Evolutionary conservation across 192 early-diverging fungal species (phyloP).

Genomic region (Kickxella alabastrina): DNA sequence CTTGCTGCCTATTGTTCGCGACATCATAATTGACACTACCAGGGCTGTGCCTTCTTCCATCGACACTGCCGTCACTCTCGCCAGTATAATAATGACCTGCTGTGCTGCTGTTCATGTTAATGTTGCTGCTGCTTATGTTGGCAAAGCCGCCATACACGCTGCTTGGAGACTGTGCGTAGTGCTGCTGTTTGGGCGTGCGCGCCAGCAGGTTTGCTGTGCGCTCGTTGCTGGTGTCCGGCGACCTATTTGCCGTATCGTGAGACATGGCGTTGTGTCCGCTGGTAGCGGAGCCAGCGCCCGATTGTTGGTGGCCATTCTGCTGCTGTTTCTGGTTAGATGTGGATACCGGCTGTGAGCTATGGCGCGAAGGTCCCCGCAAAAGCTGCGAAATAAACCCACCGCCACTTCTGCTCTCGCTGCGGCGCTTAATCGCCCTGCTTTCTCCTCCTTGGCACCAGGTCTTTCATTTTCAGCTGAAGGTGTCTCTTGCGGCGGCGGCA

Average conservation of each 20-base stretch:
- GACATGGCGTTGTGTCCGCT: neutral
- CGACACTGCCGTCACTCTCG: neutral
- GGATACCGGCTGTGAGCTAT: neutral
- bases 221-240: neutral
- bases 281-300: slow-evolving; percentile 9
- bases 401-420: slow-evolving; percentile 3
- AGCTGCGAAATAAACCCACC: slow-evolving; percentile 43
- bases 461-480: neutral
- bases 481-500: slow-evolving; percentile 8
- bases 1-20: too few relatives aligned
- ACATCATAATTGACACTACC: neutral
- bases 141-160: neutral
- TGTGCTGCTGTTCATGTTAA: neutral
- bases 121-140: neutral
- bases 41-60: neutral
- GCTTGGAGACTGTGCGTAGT: neutral
- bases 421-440: slow-evolving; percentile 7
- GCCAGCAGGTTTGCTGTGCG: neutral
- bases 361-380: slow-evolving; percentile 11
- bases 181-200: neutral
- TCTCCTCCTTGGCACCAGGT: slow-evolving; percentile 1
- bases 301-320: too few relatives aligned
- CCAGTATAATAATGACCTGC: neutral
- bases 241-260: neutral
- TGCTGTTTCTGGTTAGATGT: neutral